Evolutionary conservation across 257 asterid genomes (phyloP).

Genomic region (Primulina huaijiensis): DNA sequence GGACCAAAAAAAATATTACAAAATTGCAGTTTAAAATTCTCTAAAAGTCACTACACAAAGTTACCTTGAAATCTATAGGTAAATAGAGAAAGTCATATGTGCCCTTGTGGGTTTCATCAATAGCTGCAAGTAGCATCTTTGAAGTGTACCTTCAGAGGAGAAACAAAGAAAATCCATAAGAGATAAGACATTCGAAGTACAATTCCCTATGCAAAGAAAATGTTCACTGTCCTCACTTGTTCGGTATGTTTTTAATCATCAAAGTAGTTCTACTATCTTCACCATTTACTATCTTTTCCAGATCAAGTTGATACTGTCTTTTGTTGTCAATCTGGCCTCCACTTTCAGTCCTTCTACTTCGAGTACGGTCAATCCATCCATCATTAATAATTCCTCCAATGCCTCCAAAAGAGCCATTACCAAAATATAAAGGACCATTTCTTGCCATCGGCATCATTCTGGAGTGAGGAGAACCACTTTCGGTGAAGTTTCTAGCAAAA

Average conservation of each 20-base stretch:
- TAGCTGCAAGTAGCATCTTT: slow-evolving; percentile 85
- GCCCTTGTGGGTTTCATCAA: slow-evolving; percentile 88
- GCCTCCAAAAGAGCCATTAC: slow-evolving; percentile 72
- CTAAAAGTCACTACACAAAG: slow-evolving; percentile 13
- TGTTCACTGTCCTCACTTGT: slow-evolving; percentile 63
- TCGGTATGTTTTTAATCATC: slow-evolving; percentile 95
- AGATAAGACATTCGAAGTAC: slow-evolving; percentile 14
- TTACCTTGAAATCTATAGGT: slow-evolving; percentile 96
- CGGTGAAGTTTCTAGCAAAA: slow-evolving; percentile 57
- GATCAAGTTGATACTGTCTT: slow-evolving; percentile 82
- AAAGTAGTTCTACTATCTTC: slow-evolving; percentile 88
- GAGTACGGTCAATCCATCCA: slow-evolving; percentile 60
- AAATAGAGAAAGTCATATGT: slow-evolving; percentile 89
- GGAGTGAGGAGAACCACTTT: slow-evolving; percentile 63
- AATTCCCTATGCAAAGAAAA: slow-evolving; percentile 18
- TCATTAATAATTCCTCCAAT: slow-evolving; percentile 47
- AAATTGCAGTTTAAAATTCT: slow-evolving; percentile 9
- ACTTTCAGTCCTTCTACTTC: slow-evolving; percentile 63
- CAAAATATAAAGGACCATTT: slow-evolving; percentile 60
- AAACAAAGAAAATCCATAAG: slow-evolving; percentile 17
- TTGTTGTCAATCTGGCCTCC: slow-evolving; percentile 73
- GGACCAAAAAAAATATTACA: slow-evolving; percentile 28
- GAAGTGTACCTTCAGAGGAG: slow-evolving; percentile 75
- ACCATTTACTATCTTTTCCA: slow-evolving; percentile 70
- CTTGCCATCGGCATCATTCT: slow-evolving; percentile 61